Evolutionary conservation across 768 basidiomycete genomes (phyloP).

Genomic region (Psilocybe cubensis): DNA sequence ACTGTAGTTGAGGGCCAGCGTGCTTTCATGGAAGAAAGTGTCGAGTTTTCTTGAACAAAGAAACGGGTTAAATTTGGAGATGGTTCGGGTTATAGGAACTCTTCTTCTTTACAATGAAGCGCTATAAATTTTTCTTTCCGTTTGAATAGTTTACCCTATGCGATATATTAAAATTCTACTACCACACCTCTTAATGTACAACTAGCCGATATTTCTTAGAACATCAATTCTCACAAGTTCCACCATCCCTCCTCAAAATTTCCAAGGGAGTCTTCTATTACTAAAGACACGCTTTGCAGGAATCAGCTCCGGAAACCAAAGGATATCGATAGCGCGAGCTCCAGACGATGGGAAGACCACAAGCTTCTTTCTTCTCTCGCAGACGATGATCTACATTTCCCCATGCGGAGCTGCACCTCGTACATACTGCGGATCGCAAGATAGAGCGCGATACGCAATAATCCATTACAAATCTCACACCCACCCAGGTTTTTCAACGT

Average conservation of each 20-base stretch:
- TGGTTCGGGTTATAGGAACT: not conserved
- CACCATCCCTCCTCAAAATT: too few species aligned
- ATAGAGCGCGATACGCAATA: not conserved
- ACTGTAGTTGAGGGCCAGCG: conserved; percentile 33
- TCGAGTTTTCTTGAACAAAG: not conserved
- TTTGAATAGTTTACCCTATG: too few species aligned
- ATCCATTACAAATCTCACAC: too few species aligned
- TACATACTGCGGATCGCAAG: not conserved
- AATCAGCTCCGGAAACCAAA: not conserved
- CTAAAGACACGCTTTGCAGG: not conserved
- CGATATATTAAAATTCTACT: too few species aligned
- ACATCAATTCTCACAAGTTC: too few species aligned
- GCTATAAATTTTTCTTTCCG: too few species aligned
- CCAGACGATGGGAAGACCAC: not conserved
- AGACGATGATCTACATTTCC: not conserved
- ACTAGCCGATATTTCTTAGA: too few species aligned
- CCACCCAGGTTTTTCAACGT: not conserved
- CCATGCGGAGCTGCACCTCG: not conserved
- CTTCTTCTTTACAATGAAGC: too few species aligned
- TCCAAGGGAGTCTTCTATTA: not conserved
- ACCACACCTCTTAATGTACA: too few species aligned
- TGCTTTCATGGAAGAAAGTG: not conserved
- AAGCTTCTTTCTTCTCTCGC: not conserved
- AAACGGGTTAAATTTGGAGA: not conserved
- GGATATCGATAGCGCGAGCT: not conserved